phyloP scores from a whole-genome alignment of 352 stramenopile genomes.

The Aphanomyces cochlioides region DNA sequence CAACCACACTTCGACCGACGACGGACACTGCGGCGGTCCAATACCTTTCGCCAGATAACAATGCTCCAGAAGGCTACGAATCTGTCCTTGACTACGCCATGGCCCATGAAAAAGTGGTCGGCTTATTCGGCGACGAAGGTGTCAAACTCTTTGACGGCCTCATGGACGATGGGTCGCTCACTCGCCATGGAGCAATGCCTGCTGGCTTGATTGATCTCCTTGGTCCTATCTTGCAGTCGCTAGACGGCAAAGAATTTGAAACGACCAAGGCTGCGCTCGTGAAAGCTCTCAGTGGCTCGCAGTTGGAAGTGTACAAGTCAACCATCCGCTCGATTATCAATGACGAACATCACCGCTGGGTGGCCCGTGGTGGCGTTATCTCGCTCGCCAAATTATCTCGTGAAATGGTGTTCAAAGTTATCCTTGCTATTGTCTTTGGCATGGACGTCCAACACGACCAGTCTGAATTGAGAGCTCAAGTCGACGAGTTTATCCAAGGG shows the following conservation, averaged over 20 bases:
- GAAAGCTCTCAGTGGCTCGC: not conserved
- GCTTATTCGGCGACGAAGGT: constrained; percentile 16
- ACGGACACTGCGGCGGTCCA: too few species aligned
- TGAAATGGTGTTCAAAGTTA: not conserved
- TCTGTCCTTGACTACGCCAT: constrained; percentile 22
- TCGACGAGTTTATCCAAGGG: constrained; percentile 14
- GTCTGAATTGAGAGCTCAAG: not conserved
- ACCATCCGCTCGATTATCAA: not conserved
- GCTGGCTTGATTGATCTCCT: constrained; percentile 12
- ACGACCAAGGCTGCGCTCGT: not conserved
- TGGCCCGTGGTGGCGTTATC: constrained; percentile 9
- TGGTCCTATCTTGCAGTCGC: constrained; percentile 14
- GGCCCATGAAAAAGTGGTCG: constrained; percentile 16
- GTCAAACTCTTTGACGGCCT: constrained; percentile 14
- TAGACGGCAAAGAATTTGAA: constrained; percentile 5
- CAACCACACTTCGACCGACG: too few species aligned
- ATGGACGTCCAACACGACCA: constrained; percentile 9
- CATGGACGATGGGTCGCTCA: not conserved
- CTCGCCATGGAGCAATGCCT: constrained; percentile 12
- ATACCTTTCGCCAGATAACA: too few species aligned
- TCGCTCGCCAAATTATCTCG: not conserved
- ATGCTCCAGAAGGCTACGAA: too few species aligned
- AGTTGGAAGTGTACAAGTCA: constrained; percentile 4
- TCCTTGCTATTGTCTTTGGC: constrained; percentile 2
- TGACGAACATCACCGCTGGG: constrained; percentile 7